Conservation (phyloP, 495 filamentous ascomycete genomes). For the Talaromyces nanjingensis region DNA sequence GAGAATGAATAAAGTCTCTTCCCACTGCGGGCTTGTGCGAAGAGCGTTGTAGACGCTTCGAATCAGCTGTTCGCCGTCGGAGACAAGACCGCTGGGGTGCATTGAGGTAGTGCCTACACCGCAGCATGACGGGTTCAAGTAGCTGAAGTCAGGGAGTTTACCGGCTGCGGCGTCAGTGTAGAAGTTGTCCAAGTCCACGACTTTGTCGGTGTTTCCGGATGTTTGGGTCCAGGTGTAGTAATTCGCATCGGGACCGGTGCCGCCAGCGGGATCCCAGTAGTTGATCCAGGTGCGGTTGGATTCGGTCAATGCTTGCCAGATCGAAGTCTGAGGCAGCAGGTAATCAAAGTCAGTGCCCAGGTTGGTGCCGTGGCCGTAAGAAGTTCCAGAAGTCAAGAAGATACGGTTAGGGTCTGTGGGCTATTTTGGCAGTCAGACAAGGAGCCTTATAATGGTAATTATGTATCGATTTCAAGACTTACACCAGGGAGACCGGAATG, state of each 20-base stretch:
- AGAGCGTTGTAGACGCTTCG: conserved; percentile 43
- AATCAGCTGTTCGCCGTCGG: conserved; percentile 40
- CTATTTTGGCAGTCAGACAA: background rate
- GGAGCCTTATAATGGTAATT: background rate
- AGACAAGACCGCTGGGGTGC: conserved; percentile 39
- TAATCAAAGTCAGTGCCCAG: conserved; percentile 31
- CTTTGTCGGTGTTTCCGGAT: conserved; percentile 23
- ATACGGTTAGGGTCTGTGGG: conserved; percentile 43
- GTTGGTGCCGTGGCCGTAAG: conserved; percentile 39
- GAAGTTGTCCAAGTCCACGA: conserved; percentile 19
- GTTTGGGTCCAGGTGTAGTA: conserved; percentile 38
- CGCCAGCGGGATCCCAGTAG: conserved; percentile 33
- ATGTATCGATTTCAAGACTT: background rate
- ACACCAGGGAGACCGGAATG: conserved; percentile 39
- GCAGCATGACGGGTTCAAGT: conserved; percentile 48
- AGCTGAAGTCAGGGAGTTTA: conserved; percentile 37
- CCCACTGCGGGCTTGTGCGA: conserved; percentile 37
- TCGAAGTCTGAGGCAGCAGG: conserved; percentile 31
- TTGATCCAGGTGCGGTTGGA: conserved; percentile 40
- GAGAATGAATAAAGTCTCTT: conserved; percentile 40
- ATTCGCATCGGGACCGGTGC: conserved; percentile 27
- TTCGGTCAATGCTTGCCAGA: conserved; percentile 42
- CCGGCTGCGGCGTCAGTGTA: conserved; percentile 32
- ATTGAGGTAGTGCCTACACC: conserved; percentile 33
- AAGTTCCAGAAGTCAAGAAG: conserved; percentile 38